Base-by-base conservation (phyloP, 495 filamentous ascomycete species). In the Oleoguttula mirabilis region DNA sequence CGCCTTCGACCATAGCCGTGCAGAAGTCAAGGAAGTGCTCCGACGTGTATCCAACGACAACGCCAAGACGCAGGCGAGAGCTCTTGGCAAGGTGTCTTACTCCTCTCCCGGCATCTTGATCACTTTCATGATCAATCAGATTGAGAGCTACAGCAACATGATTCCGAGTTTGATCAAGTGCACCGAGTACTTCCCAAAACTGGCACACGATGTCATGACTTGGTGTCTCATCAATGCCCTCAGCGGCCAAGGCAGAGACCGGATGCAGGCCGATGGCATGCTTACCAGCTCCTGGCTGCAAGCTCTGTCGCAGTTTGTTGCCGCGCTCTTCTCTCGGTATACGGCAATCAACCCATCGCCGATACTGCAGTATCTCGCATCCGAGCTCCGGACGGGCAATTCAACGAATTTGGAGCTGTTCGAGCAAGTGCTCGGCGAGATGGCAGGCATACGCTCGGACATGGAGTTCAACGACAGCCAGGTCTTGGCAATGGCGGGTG, bases 121-220 rank as follows among this genome's bases (percentile, higher is more conserved):
- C 65, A 77, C 76, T 51, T 77, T 88, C 31, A 82, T 86, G 10
- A 72, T 96, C 41, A 72, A 69, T 23, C 86, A 94, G 54, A 86
- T 94, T 33, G 86, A 95, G 60, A 73, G 78, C 0, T 95, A 96
- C 59, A 81, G 80, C 55, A 95, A 95, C 55, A 71, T 96, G 24
- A 88, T 88, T 43, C 84, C 94, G 43, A 80, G 81, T 7, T 81
- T 99, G 37, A 85, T 95, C 21, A 84, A 94, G 57, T 94, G 85
- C 54, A 85, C 82, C 22, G 79, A 82, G 49, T 94, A 94, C 53
- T 94, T 95, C 55, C 93, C 88, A 1, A 76, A 82, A 40, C 70
- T 96, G 21, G 88, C 79, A 1, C 94, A 94, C 55, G 92, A 99
- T 57, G 82, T 95, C 30, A 69, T 95, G 39, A 82, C 84, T 22